Percentiles rank a stretch among this genome's conserved stretches.
Evolutionary conservation across 2,329 filamentous ascomycete genomes (phyloP).

Genomic region (Colletotrichum noveboracense): DNA sequence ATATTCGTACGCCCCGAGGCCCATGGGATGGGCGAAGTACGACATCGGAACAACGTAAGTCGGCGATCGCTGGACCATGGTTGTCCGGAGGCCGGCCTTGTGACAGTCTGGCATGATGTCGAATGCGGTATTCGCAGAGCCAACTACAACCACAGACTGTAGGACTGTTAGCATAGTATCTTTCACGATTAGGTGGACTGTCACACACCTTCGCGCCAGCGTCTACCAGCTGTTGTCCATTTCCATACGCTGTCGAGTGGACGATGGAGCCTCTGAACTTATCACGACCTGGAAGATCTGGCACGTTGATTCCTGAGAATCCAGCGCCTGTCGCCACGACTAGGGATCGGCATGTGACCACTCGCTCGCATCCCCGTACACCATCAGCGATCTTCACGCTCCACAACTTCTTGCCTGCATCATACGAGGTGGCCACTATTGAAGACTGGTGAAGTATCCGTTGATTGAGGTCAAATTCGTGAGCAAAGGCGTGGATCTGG

Average conservation of each 20-base stretch:
- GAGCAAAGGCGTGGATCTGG: slow-evolving; percentile 29
- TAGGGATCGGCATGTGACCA: slow-evolving; percentile 25
- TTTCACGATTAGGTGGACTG: not conserved
- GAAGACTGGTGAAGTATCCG: slow-evolving; percentile 33
- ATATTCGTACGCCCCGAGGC: slow-evolving; percentile 35
- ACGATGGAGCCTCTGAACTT: slow-evolving; percentile 28
- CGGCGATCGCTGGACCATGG: slow-evolving; percentile 38
- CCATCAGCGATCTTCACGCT: slow-evolving; percentile 21
- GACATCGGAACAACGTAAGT: slow-evolving; percentile 38
- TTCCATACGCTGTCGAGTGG: slow-evolving; percentile 30
- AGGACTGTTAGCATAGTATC: not conserved
- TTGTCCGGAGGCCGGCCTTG: slow-evolving; percentile 32
- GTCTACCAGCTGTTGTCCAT: slow-evolving; percentile 21
- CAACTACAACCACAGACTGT: slow-evolving; percentile 36
- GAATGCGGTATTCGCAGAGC: slow-evolving; percentile 48
- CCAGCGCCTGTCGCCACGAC: slow-evolving; percentile 31
- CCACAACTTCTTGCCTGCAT: slow-evolving; percentile 29
- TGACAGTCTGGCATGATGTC: slow-evolving; percentile 41
- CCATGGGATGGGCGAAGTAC: slow-evolving; percentile 29
- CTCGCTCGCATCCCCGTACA: not conserved
- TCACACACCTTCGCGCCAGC: slow-evolving; percentile 25
- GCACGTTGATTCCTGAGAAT: slow-evolving; percentile 27
- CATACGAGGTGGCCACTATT: slow-evolving; percentile 29
- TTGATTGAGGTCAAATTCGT: slow-evolving; percentile 30
- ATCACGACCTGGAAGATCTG: slow-evolving; percentile 23